These are phyloP conservation scores for Pseudoscleropodium purum DNA, from an alignment of 225 moss, liverwort and hornwort genomes.

Conservation along the genomic window DNA sequence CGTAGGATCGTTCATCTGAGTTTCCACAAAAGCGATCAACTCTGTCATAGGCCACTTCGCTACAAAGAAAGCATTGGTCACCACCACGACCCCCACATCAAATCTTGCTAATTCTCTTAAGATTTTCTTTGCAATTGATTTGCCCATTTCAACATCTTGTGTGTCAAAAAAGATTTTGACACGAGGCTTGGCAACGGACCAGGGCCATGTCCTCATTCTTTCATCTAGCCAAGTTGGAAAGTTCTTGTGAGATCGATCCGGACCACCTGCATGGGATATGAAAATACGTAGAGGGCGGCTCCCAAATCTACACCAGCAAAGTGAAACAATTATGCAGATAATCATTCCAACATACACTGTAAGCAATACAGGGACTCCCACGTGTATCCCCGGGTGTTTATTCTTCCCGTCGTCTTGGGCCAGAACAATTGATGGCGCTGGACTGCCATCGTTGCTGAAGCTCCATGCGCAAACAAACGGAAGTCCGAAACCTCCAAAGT, in stretches of 20 bases:
- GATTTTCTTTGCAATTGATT: background rate
- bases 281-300: background rate
- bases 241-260: background rate
- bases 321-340: background rate
- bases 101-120: background rate
- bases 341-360: fast-evolving
- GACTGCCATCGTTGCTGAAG: too few species aligned
- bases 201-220: background rate
- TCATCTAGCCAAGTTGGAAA: background rate
- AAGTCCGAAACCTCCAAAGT: fast-evolving
- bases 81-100: background rate
- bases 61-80: background rate
- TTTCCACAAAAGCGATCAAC: too few species aligned
- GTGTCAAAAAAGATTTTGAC: background rate
- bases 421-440: too few species aligned
- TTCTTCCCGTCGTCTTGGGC: too few species aligned
- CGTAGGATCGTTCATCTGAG: too few species aligned
- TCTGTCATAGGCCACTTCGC: background rate
- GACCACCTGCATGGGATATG: background rate
- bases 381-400: too few species aligned
- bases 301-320: background rate
- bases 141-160: background rate
- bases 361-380: background rate
- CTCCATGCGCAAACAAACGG: too few species aligned
- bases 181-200: background rate